Base-by-base conservation (phyloP, 228 moss, liverwort and hornwort species). In the Sphagnum fallax region DNA sequence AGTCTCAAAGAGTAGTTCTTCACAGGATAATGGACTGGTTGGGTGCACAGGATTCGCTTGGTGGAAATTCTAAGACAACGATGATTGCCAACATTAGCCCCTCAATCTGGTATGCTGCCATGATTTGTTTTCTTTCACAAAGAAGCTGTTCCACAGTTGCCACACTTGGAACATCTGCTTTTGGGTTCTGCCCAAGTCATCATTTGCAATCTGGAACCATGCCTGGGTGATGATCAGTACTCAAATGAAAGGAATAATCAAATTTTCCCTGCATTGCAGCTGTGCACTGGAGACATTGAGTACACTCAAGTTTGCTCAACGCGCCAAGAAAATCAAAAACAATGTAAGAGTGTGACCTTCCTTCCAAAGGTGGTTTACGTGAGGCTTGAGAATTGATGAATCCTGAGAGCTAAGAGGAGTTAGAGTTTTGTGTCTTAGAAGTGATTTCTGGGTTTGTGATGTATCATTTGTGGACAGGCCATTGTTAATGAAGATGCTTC, bases 61-160 rank as follows among this genome's bases (percentile, higher is more conserved):
- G 97, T 52, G 97, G 97, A 69, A 98, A 98, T 75, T 98, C 97
- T 49, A 98, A 98, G 79, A 98, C 97, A 47, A 93, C 89, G 58
- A 91, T 98, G 89, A 98, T 98, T 49, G 97, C 97, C 11, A 98
- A 98, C 69, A 91, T 98, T 60, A 98, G 97, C 73, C 97, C 97
- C 70, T 93, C 97, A 14, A 90, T 87, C 82, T 90, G 97, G 97
- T 98, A 86, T 60, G 15, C 11, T 60, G 11, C 59, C 59, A 11
- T 15, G 1, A 11, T 60, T 60, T 60, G 15, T 15, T 60, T 15
- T 11, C 15, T 11, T 15, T 60, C 59, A 60, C 11, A 15, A 60
- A 60, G 12, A 2, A 60, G 15, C 59, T 60, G 15, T 15, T 60
- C 59, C 59, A 60, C 15, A 11, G 59, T 32, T 2, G 15, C 59